phyloP scores from a whole-genome alignment of 2,329 filamentous ascomycete species.

The Colletotrichum simmondsii region DNA sequence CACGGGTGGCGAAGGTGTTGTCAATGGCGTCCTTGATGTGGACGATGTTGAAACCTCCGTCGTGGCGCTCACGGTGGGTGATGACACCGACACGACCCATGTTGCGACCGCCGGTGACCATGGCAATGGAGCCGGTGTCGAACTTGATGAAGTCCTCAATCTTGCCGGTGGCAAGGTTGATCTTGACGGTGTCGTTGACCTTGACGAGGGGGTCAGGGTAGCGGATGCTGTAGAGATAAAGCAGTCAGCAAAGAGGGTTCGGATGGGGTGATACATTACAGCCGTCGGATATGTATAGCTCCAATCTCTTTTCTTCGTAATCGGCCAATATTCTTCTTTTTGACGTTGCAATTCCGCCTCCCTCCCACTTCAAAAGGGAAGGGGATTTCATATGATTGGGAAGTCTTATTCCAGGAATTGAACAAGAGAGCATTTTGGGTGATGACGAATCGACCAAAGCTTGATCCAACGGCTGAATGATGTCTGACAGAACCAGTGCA shows the following conservation, averaged over 20 bases:
- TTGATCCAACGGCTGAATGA: slow-evolving; percentile 99
- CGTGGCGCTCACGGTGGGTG: slow-evolving; percentile 99
- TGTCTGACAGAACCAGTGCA: slow-evolving; percentile 73
- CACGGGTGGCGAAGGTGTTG: slow-evolving; percentile 99
- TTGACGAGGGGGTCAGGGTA: slow-evolving; percentile 99
- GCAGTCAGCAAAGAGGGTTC: slow-evolving; percentile 51
- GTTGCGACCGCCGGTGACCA: slow-evolving; percentile 99
- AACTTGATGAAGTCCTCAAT: slow-evolving; percentile 98
- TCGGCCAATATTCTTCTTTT: slow-evolving; percentile 28
- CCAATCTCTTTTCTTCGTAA: slow-evolving; percentile 39
- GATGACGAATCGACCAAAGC: slow-evolving; percentile 80
- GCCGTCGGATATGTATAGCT: slow-evolving; percentile 57
- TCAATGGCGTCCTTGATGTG: slow-evolving; percentile 99
- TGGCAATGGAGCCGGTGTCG: slow-evolving; percentile 97
- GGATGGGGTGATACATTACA: slow-evolving; percentile 57
- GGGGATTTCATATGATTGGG: slow-evolving; percentile 3
- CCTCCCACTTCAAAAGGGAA: slow-evolving; percentile 8
- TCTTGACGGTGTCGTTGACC: slow-evolving; percentile 99
- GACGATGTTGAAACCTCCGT: slow-evolving; percentile 99
- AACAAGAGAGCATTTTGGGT: slow-evolving; percentile 32
- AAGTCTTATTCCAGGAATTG: slow-evolving; percentile 18
- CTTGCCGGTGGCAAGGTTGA: slow-evolving; percentile 96
- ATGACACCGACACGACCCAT: slow-evolving; percentile 99
- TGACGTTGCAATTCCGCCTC: slow-evolving; percentile 30
- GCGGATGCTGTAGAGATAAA: slow-evolving; percentile 78